Conservation (phyloP, 176 grass and related monocot genomes). For the Oryza glumipatula region DNA sequence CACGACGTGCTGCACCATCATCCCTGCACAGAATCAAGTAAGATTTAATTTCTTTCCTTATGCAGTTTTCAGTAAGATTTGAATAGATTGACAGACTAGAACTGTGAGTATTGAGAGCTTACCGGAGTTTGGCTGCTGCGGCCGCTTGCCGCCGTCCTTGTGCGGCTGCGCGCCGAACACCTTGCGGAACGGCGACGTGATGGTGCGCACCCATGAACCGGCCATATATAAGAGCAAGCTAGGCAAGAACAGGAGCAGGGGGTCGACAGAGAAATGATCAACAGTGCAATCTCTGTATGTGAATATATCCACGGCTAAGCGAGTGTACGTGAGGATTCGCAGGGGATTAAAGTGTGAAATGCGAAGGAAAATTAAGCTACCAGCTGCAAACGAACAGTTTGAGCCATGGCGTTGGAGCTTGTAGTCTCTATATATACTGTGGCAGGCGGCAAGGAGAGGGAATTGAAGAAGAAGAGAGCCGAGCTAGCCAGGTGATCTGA, state of each 20-base stretch:
- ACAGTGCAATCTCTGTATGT: no score
- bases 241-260: not conserved
- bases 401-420: not conserved
- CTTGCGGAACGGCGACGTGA: constrained; percentile 76
- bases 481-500: not conserved
- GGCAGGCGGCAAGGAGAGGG: not conserved
- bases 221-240: constrained; percentile 32
- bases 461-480: not conserved
- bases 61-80: no score
- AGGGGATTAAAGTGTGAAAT: not conserved
- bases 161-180: constrained; percentile 43
- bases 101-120: not conserved
- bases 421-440: not conserved
- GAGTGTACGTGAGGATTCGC: no score
- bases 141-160: constrained; percentile 55
- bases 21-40: not conserved
- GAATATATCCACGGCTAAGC: no score
- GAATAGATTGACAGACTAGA: no score
- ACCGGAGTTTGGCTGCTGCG: constrained; percentile 28
- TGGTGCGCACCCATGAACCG: constrained; percentile 67
- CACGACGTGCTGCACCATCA: constrained; percentile 39
- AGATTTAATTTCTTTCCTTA: no score
- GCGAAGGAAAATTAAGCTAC: not conserved
- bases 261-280: not conserved
- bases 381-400: not conserved